Base-by-base conservation (phyloP, 1,284 basidiomycete species). In the Microbotryum saponariae region DNA sequence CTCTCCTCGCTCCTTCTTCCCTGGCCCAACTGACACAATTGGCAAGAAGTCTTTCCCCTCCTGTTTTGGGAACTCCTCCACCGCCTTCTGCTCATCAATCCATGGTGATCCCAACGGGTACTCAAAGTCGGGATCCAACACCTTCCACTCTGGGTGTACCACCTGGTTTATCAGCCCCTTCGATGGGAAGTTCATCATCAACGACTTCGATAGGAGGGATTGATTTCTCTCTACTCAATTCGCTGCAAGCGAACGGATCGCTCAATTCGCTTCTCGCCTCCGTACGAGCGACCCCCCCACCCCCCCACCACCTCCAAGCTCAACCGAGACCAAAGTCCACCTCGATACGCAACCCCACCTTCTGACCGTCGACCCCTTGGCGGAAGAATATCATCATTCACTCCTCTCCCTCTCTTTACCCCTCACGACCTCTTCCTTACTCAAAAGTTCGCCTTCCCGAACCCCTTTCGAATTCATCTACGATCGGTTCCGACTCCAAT, bases 401-500 rank as follows among this genome's bases (percentile, higher is more conserved):
- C 12, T 4, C 16, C n/a, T n/a, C 6, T 21, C 80, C 5, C 80
- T 88, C 64, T 80, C 83, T 59, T 79, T 93, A 81, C 52, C 74
- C 83, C 90, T 70, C 83, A 94, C 49, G 80, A 82, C 44, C 21
- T 20, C 44, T 33, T 31, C 27, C 31, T 16, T 23, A 9, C 33
- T 23, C 14, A 56, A 64, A 61, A 7, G 51, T 60, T 1, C 61
- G 58, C 25, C 61, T 61, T 7, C 51, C 61, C 21, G 50, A 44
- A 14, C 31, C 52, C 18, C 16, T 55, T 42, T 42, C 37, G 37
- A 42, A 9, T 79, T 92, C 59, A 78, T 94, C 56, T 89, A 90
- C 69, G 80, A 84, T 62, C 83, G 83, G 62, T 80, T 94, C 25
- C 82, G 87, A 12, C 78, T 84, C 25, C 88, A 91, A 76, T 98